Evolutionary conservation across 306 rosid species (phyloP), one percentile per base, ranked within the genome.

Genomic region (Cicer arietinum): DNA sequence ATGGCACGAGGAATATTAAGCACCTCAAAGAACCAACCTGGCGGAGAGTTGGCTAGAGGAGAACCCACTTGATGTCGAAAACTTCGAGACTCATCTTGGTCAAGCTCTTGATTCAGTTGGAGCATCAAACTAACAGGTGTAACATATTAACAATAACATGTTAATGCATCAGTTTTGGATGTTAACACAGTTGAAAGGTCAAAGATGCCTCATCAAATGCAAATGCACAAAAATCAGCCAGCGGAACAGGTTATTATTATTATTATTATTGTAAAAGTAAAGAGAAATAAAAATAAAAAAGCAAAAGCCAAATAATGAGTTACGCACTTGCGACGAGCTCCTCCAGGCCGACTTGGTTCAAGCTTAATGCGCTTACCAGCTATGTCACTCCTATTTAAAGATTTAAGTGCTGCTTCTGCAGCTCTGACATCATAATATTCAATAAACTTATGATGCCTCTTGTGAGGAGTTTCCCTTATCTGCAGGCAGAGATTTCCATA

Each of bases 381-480:
- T 76, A 94, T 94, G 84, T 94, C 99, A 87, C 96, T 90, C 84
- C 99, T 90, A 82, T 94, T 94, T 74, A 94, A 85, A 78, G 93
- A 90, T 80, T 90, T 87, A 22, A 94, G 92, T 8, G 99, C 99
- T 58, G 97, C 93, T 81, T 95, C 98, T 1, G 99, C 96, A 44
- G 89, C 98, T 88, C 99, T 87, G 82, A 95, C 96, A 48, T 95
- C 98, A 83, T 92, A 92, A 88, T 81, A 95, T 79, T 95, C 99
- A 76, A 95, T 90, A 82, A 95, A 95, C 78, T 95, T 95, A 82
- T 95, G 99, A 84, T 95, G 97, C 80, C 95, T 89, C 87, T 95
- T 95, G 90, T 92, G 99, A 52, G 99, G 99, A 58, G 99, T 95
- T 88, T 95, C 99, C 88, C 99, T 89, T 69, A 95, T 95, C 98